Conservation (phyloP, 2,329 filamentous ascomycete species). For the Ceratocystis colombiana region DNA sequence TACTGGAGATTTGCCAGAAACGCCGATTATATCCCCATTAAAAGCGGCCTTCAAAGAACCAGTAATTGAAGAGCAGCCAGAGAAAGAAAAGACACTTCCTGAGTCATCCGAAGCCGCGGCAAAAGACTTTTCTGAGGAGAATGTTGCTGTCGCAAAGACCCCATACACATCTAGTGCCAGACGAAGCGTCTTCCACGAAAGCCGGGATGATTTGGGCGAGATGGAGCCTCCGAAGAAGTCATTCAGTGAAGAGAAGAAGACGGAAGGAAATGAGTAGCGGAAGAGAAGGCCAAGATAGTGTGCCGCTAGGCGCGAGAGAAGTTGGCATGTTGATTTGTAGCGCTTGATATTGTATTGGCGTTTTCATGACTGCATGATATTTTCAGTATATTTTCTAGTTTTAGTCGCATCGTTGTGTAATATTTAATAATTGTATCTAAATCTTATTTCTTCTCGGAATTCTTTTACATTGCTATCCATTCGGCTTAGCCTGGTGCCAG, state of each 20-base stretch:
- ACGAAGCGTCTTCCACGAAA: constrained; percentile 33
- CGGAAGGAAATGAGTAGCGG: neutral
- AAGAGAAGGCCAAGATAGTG: neutral
- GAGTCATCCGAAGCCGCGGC: neutral
- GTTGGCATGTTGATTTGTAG: neutral
- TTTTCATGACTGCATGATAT: neutral
- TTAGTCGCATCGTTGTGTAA: neutral
- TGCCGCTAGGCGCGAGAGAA: neutral
- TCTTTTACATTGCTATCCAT: neutral
- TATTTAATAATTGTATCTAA: neutral
- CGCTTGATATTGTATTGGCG: neutral
- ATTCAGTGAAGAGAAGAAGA: neutral
- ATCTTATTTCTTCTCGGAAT: neutral
- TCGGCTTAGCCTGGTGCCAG: neutral
- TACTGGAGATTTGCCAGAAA: constrained; percentile 2
- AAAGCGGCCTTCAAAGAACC: neutral
- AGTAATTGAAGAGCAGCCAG: constrained; percentile 14
- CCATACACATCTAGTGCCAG: constrained; percentile 27
- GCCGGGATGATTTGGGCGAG: constrained; percentile 32
- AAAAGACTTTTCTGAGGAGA: neutral
- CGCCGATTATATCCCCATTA: neutral
- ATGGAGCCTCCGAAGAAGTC: neutral
- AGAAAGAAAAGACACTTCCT: neutral
- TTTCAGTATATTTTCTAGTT: neutral
- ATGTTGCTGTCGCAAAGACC: neutral